Evolutionary conservation across 177 flowering plant species (phyloP), one percentile per base, ranked within the genome.

Genomic region (Vitis hybrid): DNA sequence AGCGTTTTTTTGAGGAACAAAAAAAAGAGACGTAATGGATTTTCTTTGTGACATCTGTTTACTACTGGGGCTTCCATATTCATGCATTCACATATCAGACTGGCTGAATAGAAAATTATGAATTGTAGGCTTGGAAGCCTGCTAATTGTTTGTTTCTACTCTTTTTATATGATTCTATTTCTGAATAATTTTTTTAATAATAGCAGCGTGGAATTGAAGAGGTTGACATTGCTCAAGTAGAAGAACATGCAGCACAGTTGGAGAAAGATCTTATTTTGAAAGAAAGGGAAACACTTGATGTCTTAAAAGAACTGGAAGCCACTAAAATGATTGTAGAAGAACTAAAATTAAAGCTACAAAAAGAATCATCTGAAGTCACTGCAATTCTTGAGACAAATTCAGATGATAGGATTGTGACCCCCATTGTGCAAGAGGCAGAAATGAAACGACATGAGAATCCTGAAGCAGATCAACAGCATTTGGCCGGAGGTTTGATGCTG

Each of bases 201-300:
- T 32, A 46, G 76, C 79, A 80, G 85, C 68, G 69, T 68, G 80
- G 59, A 1, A 10, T 71, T 18, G 88, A 75, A 55, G 87, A 79
- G 62, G 50, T 76, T 48, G 84, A 86, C 52, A 49, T 79, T 15
- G 73, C 65, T 5, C 79, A 83, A 67, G 80, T 88, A 65, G 87
- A 87, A 70, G 88, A 89, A 72, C 87, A 89, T 67, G 88, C 98
- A 51, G 81, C 79, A 21, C 65, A 76, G 63, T 59, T 92, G 74
- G 94, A 89, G 82, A 89, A 86, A 72, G 94, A 93, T 69, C 80
- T 95, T 64, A 76, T 87, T 14, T n/a, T 73, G 52, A 93, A 91
- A 82, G 99, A 95, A 80, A 81, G 83, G 74, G 99, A 95, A 74
- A 87, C 99, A 5, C 74, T 92, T 49, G 88, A 91, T 52, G 93